Evolutionary conservation across 2,329 filamentous ascomycete genomes (phyloP), one percentile per base, ranked within the genome.

Genomic region (Conoideocrella luteorostrata): DNA sequence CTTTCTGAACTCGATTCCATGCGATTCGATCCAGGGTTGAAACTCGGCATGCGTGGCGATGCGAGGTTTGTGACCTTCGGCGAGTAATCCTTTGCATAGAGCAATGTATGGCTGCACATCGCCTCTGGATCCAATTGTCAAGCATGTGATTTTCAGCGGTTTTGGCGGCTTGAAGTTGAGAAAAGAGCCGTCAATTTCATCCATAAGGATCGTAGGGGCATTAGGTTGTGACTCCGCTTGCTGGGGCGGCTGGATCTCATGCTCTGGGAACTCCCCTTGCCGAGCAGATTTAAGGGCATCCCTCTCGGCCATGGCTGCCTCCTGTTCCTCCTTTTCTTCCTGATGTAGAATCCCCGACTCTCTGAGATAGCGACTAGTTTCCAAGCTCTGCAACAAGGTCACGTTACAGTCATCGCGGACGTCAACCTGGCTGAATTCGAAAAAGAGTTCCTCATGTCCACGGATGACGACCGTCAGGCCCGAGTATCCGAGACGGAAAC

Each of bases 21-120:
- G 88, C n/a, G 82, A 79, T 59, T 88, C 79, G 35, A 98, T 79
- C 90, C 91, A 98, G 12, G 72, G 76, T 54, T 86, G 82, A 56
- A 98, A 98, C 62, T 97, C 91, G 20, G 72, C 75, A 60, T 98
- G 93, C 0, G 93, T 97, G 10, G 91, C 93, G 54, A 98, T 98
- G 50, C 80, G 83, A 13, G 86, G 78, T 48, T 77, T 80, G 63
- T 98, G 93, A 1, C 93, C 93, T 53, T 98, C 90, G 1, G 84
- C 86, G 33, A 94, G 64, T 2, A 98, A 70, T 1, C 87, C 88
- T 59, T 95, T 96, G 68, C 93, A 96, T 1, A 98, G 72, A 0
- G 93, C 89, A 60, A 98, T 97, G 61, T 97, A 98, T 1, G 93
- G 93, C 61, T 98, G 93, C 4, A 98, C 91, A 60, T 98, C 93